A percentile compares a stretch with the other conserved stretches of the same genome.
These are phyloP conservation scores for Inonotus hispidus DNA, from an alignment of 1,284 basidiomycete genomes.

Conservation along the genomic window DNA sequence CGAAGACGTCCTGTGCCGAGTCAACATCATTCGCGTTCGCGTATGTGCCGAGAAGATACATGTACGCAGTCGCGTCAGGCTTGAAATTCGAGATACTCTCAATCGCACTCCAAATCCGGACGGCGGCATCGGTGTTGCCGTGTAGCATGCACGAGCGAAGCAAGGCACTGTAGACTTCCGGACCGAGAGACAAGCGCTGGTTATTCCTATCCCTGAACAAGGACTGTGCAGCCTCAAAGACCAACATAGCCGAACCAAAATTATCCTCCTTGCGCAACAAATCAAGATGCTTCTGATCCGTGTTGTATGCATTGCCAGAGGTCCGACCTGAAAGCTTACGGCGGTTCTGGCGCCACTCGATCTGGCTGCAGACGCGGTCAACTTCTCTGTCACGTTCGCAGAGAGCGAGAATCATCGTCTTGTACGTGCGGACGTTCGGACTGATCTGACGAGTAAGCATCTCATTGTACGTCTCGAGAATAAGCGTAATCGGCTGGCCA, in stretches of 20 bases:
- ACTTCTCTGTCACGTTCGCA: conserved; percentile 73
- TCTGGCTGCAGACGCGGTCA: conserved; percentile 37
- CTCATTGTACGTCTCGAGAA: conserved; percentile 72
- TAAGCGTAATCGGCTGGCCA: conserved; percentile 52
- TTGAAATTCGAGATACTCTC: conserved; percentile 41
- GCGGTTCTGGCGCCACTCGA: conserved; percentile 37
- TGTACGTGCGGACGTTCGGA: conserved; percentile 68
- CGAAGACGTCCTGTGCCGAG: conserved; percentile 63
- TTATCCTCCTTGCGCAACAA: conserved; percentile 60
- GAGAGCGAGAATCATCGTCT: conserved; percentile 64
- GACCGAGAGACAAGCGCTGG: conserved; percentile 31
- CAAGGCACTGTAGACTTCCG: conserved; percentile 46
- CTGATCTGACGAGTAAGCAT: conserved; percentile 63
- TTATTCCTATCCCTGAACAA: conserved; percentile 27
- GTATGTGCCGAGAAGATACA: conserved; percentile 60
- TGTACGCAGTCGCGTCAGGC: conserved; percentile 45
- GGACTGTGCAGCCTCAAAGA: conserved; percentile 60
- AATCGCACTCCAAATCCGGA: conserved; percentile 64
- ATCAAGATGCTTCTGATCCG: conserved; percentile 34
- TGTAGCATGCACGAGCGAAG: conserved; percentile 63
- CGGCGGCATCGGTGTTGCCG: conserved; percentile 56
- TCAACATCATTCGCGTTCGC: conserved; percentile 46
- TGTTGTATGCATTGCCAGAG: conserved; percentile 22
- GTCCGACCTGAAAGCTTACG: conserved; percentile 25
- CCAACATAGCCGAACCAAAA: conserved; percentile 61